Evolutionary conservation across 2,329 filamentous ascomycete species (phyloP).

Genomic region (Ramularia endophylla): DNA sequence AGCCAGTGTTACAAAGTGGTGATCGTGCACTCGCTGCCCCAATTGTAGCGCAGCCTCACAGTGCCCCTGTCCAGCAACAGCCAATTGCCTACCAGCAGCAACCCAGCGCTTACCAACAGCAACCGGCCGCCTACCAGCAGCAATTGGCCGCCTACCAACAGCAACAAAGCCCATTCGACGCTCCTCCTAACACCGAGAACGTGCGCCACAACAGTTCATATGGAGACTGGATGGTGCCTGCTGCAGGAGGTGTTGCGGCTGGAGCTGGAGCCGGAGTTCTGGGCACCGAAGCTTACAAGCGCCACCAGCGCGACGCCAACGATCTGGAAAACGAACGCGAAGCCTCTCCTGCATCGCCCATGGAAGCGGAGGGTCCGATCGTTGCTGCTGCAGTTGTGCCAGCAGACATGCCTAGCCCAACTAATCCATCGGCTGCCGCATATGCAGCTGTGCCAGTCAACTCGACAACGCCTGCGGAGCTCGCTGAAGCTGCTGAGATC

Average conservation of each 20-base stretch:
- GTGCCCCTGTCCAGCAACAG: constrained; percentile 17
- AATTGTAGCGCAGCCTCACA: not conserved
- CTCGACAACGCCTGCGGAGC: too few species aligned
- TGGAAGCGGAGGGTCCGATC: not conserved
- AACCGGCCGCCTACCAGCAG: constrained; percentile 23
- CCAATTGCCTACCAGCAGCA: constrained; percentile 18
- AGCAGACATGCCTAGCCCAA: not conserved
- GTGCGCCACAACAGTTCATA: too few species aligned
- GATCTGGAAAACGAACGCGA: constrained; percentile 1
- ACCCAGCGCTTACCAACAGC: constrained; percentile 13
- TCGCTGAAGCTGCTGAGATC: too few species aligned
- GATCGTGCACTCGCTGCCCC: not conserved
- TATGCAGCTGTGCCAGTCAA: too few species aligned
- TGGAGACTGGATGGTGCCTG: constrained; percentile 50
- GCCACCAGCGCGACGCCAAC: constrained; percentile 15
- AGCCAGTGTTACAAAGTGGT: not conserved
- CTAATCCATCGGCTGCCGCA: not conserved
- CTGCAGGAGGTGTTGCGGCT: constrained; percentile 33
- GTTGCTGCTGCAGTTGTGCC: not conserved
- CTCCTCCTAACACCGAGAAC: too few species aligned
- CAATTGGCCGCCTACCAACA: constrained; percentile 9
- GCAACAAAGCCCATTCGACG: constrained; percentile 1
- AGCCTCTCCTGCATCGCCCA: not conserved
- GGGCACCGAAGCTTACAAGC: constrained; percentile 20
- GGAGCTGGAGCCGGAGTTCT: constrained; percentile 37